A percentile compares a stretch with the other conserved stretches of the same genome.
Conservation (phyloP, 2,329 filamentous ascomycete species). For the Paraconiothyrium brasiliense region DNA sequence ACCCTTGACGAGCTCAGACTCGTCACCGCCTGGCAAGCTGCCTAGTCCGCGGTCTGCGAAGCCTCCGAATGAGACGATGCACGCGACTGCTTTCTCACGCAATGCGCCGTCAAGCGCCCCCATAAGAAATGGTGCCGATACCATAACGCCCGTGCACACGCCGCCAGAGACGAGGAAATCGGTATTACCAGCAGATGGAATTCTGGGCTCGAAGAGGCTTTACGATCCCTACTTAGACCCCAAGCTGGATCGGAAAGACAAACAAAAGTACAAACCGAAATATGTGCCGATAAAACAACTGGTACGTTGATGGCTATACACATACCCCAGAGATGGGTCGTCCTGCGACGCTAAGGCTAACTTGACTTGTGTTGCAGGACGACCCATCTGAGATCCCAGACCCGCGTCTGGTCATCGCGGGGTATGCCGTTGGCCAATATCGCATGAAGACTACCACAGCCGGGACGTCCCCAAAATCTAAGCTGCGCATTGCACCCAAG, state of each 20-base stretch:
- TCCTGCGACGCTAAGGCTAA: conserved; percentile 53
- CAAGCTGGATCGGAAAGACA: conserved; percentile 29
- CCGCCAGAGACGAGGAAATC: conserved; percentile 56
- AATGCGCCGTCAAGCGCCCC: conserved; percentile 43
- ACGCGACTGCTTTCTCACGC: conserved; percentile 44
- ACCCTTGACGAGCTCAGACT: conserved; percentile 72
- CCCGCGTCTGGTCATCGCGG: conserved; percentile 76
- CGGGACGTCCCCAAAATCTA: conserved; percentile 65
- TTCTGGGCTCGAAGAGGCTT: conserved; percentile 66
- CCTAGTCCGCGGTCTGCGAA: conserved; percentile 62
- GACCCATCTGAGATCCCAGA: conserved; percentile 83
- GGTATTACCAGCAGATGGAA: conserved; percentile 61
- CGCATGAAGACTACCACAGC: conserved; percentile 66
- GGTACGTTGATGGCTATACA: conserved; percentile 47
- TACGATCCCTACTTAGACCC: conserved; percentile 63
- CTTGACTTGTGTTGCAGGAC: conserved; percentile 66
- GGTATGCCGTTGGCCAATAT: conserved; percentile 64
- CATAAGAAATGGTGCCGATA: conserved; percentile 55
- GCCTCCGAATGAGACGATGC: conserved; percentile 47
- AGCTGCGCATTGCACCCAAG: conserved; percentile 77
- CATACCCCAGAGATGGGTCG: conserved; percentile 46
- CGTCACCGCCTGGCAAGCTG: conserved; percentile 67
- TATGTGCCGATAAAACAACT: conserved; percentile 46
- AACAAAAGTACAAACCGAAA: conserved; percentile 62
- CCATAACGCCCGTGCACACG: conserved; percentile 56